Evolutionary conservation across 345 rosid species (phyloP).

Genomic region (Noccaea bulbosa): DNA sequence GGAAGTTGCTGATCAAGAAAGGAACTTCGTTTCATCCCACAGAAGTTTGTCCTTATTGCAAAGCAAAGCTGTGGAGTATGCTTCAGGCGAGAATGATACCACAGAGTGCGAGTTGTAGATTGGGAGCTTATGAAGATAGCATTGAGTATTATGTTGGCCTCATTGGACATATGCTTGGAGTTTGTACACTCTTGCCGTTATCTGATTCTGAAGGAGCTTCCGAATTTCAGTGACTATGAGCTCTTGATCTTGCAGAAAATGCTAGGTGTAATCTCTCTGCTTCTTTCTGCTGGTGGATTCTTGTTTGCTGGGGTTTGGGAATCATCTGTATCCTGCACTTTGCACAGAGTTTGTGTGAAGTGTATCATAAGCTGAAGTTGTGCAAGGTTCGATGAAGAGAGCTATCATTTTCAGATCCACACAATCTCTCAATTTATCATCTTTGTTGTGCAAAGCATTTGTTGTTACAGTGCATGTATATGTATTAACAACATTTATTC

Average conservation of each 20-base stretch:
- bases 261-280: conserved; percentile 1
- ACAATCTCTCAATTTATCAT: too few relatives aligned
- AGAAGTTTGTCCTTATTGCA: conserved; percentile 90
- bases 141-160: conserved; percentile 90
- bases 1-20: conserved; percentile 73
- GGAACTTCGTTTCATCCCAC: conserved; percentile 77
- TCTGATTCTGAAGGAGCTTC: conserved; percentile 88
- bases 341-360: conserved; percentile 15
- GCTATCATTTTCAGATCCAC: conserved; percentile 1
- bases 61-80: conserved; percentile 96
- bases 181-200: conserved; percentile 86
- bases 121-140: conserved; percentile 91
- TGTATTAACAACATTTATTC: conserved; percentile 37
- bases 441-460: conserved; percentile 38
- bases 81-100: conserved; percentile 93
- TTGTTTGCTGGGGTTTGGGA: conserved; percentile 7
- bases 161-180: conserved; percentile 94
- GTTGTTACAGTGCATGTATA: conserved; percentile 29
- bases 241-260: neutral
- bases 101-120: conserved; percentile 86
- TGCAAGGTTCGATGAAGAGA: neutral
- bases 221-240: conserved; percentile 55
- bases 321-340: conserved; percentile 7
- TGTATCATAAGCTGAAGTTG: conserved; percentile 15
- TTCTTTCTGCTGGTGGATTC: conserved; percentile 18